Percentiles rank a stretch among this genome's conserved stretches.
Evolutionary conservation across 75 land plant genomes (phyloP).

Genomic region (Selaginella moellendorffii): DNA sequence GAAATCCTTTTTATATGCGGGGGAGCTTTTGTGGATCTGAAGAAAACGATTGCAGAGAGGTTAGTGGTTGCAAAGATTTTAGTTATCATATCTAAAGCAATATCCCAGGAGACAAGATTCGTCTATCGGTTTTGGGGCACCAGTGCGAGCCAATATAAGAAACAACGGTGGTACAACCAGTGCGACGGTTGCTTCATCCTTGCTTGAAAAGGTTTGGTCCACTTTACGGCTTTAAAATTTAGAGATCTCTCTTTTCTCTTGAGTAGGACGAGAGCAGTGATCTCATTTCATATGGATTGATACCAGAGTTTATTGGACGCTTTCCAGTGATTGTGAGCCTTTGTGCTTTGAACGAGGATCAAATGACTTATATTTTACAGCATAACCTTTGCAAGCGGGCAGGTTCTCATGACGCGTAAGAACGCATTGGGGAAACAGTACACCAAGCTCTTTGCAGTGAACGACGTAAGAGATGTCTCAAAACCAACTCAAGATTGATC

Average conservation of each 20-base stretch:
- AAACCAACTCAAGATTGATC: too few species aligned
- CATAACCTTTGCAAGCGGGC: neutral
- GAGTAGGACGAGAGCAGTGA: neutral
- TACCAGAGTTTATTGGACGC: conserved; percentile 11
- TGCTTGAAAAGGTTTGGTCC: conserved; percentile 61
- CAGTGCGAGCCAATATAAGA: conserved; percentile 75
- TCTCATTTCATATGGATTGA: conserved; percentile 21
- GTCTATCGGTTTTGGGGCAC: conserved; percentile 82
- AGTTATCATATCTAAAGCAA: too few species aligned
- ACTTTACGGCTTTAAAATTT: neutral
- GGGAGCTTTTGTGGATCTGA: conserved; percentile 77
- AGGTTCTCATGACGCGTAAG: neutral
- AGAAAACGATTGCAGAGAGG: conserved; percentile 84
- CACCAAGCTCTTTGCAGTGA: neutral
- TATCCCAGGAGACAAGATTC: conserved; percentile 60
- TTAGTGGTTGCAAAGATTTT: too few species aligned
- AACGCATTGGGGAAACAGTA: neutral
- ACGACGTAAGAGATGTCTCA: neutral
- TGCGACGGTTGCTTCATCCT: conserved; percentile 47
- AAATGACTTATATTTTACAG: neutral
- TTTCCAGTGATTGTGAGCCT: neutral
- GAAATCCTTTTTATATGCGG: conserved; percentile 84
- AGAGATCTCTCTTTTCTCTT: neutral
- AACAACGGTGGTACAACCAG: conserved; percentile 29
- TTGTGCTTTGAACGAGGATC: neutral